Evolutionary conservation across 495 filamentous ascomycete genomes (phyloP).

Genomic region (Penicillium riverlandense): DNA sequence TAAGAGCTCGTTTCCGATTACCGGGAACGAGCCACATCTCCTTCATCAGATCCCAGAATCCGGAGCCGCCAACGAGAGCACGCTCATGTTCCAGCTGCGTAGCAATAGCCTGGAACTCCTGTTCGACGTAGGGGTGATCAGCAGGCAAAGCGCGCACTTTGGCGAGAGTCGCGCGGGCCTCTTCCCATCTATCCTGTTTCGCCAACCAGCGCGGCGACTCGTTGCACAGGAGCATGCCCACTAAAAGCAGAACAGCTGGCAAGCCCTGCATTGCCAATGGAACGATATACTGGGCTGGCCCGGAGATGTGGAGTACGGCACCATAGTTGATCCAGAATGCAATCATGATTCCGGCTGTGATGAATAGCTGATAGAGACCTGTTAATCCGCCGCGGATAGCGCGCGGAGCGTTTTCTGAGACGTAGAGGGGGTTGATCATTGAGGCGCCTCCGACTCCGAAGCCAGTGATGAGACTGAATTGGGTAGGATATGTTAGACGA

Average conservation of each 20-base stretch:
- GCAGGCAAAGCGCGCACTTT: conserved; percentile 46
- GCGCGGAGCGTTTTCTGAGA: conserved; percentile 61
- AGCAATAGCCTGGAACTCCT: conserved; percentile 58
- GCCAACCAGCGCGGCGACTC: conserved; percentile 70
- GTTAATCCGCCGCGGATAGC: conserved; percentile 65
- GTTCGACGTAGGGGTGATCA: conserved; percentile 56
- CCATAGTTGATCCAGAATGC: conserved; percentile 64
- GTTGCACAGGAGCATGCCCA: conserved; percentile 52
- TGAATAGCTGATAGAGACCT: conserved; percentile 66
- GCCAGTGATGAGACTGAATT: conserved; percentile 51
- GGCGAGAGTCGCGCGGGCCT: conserved; percentile 47
- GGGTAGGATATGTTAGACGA: not conserved
- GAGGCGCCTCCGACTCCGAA: conserved; percentile 59
- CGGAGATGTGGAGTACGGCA: conserved; percentile 43
- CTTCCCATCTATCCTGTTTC: conserved; percentile 62
- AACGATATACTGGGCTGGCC: conserved; percentile 54
- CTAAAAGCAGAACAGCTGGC: conserved; percentile 53
- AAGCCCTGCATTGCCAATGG: conserved; percentile 61
- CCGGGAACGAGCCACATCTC: conserved; percentile 66
- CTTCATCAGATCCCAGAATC: conserved; percentile 56
- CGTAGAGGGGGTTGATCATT: conserved; percentile 55
- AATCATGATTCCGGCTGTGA: conserved; percentile 55
- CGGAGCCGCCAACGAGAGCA: conserved; percentile 51
- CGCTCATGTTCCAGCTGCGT: conserved; percentile 63
- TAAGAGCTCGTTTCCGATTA: conserved; percentile 55